Evolutionary conservation across 495 filamentous ascomycete species (phyloP), one percentile per base, ranked within the genome.

Genomic region (Lophium mytilinum): DNA sequence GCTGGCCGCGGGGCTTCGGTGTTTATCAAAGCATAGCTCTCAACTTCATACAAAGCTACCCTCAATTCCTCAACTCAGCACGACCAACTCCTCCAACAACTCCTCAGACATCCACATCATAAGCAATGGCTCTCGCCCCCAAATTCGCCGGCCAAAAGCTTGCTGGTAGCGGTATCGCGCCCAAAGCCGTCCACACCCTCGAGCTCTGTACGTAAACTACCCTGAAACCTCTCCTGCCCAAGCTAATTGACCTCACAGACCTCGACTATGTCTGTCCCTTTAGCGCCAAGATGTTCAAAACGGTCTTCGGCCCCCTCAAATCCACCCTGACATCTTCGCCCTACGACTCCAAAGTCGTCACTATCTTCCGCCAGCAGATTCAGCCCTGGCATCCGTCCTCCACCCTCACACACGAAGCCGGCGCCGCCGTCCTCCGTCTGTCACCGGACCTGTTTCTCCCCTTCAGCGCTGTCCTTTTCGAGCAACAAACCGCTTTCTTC

Each of bases 331-430:
- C 33, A 71, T 87, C 65, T 67, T 73, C 17, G 34, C 73, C 40
- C 60, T 85, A 85, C 64, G 66, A 77, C n/a, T 46, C 63, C 19
- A 78, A 75, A 54, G 71, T 92, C 3, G 81, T 84, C 57, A 74
- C 92, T 52, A 80, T 96, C 52, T 85, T 96, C 75, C 86, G 90
- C 19, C 89, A 91, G 62, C 91, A 96, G 66, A 82, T 96, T 61
- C 91, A 97, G 69, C 92, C 92, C 12, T 97, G 92, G 91, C 90
- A 97, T 70, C 92, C 92, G 11, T 88, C 86, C 45, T 89, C 85
- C 18, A 95, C 90, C 0, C 81, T 95, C 14, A 78, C 79, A 21
- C 92, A 97, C 72, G 92, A 96, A 77, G 89, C 92, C 39, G 91
- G 75, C 8, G 76, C 86, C 9, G 91, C 90, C 9, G 86, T 95